Evolutionary conservation across 805 yeast species (phyloP).

Genomic region (Hanseniaspora thailandica): DNA sequence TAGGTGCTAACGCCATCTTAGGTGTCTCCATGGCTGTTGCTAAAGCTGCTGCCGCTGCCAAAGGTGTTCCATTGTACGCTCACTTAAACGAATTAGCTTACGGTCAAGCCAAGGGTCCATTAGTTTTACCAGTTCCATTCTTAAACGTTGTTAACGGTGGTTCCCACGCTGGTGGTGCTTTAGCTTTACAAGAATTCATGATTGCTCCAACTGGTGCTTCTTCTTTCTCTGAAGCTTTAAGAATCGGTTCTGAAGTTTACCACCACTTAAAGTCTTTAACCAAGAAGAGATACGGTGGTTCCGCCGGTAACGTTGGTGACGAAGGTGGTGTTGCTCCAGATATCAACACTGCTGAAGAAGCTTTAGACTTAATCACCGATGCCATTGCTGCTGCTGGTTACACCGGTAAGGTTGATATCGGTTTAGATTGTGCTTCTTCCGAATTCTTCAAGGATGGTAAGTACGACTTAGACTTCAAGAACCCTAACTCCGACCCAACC

Average conservation of each 20-base stretch:
- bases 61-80: conserved; percentile 82
- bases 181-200: conserved; percentile 99
- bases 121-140: conserved; percentile 97
- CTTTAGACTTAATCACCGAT: conserved; percentile 80
- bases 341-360: conserved; percentile 90
- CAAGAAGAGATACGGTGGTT: conserved; percentile 90
- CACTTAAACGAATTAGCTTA: conserved; percentile 70
- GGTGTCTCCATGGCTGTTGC: conserved; percentile 97
- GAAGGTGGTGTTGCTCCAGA: conserved; percentile 99
- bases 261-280: conserved; percentile 88
- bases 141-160: conserved; percentile 99
- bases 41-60: conserved; percentile 96
- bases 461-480: conserved; percentile 98
- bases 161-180: conserved; percentile 98
- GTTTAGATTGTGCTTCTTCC: conserved; percentile 92
- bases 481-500: conserved; percentile 80
- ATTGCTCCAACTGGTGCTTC: conserved; percentile 90
- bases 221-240: conserved; percentile 86
- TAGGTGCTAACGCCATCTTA: conserved; percentile 96
- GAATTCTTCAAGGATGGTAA: conserved; percentile 95
- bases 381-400: conserved; percentile 93
- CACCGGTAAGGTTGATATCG: conserved; percentile 84
- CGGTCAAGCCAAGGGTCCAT: conserved; percentile 53
- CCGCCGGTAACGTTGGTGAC: conserved; percentile 99
- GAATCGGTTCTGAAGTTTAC: conserved; percentile 97